Conservation (phyloP, 2,329 filamentous ascomycete genomes). For the Plenodomus biglobosus region DNA sequence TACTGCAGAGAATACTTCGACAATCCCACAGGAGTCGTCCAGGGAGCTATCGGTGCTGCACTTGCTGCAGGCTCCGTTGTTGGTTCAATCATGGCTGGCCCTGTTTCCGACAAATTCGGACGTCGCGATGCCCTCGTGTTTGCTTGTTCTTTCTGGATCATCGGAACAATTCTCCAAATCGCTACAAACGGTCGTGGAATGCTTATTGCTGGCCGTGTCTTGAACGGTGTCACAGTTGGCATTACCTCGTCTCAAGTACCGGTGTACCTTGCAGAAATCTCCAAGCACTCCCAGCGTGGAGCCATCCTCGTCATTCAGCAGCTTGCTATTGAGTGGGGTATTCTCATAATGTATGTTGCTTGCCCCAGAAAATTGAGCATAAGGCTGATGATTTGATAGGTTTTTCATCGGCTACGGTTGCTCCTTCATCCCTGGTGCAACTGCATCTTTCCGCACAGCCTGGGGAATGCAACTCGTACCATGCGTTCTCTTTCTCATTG, state of each 20-base stretch:
- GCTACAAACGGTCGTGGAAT: constrained; percentile 68
- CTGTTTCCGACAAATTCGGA: constrained; percentile 59
- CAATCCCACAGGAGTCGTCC: no score
- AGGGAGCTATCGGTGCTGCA: constrained; percentile 69
- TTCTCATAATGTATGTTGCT: constrained; percentile 38
- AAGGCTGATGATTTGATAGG: constrained; percentile 20
- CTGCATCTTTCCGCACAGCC: constrained; percentile 42
- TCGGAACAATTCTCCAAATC: constrained; percentile 64
- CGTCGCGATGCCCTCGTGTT: constrained; percentile 57
- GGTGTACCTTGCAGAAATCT: constrained; percentile 68
- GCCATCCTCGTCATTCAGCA: constrained; percentile 72
- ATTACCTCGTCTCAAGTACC: constrained; percentile 71
- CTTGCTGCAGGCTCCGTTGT: constrained; percentile 73
- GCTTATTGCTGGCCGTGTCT: constrained; percentile 70
- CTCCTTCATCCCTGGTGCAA: constrained; percentile 34
- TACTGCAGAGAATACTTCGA: no score
- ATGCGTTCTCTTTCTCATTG: constrained; percentile 46
- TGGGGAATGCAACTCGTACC: constrained; percentile 46
- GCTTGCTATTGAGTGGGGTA: constrained; percentile 70
- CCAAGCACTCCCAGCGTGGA: constrained; percentile 60
- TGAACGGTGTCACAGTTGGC: constrained; percentile 73
- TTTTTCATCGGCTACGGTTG: constrained; percentile 44
- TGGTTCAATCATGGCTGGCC: constrained; percentile 63
- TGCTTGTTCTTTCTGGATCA: constrained; percentile 56
- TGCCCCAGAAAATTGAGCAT: not conserved